Evolutionary conservation across 495 filamentous ascomycete genomes (phyloP).

Genomic region (Neurospora tetraspora): DNA sequence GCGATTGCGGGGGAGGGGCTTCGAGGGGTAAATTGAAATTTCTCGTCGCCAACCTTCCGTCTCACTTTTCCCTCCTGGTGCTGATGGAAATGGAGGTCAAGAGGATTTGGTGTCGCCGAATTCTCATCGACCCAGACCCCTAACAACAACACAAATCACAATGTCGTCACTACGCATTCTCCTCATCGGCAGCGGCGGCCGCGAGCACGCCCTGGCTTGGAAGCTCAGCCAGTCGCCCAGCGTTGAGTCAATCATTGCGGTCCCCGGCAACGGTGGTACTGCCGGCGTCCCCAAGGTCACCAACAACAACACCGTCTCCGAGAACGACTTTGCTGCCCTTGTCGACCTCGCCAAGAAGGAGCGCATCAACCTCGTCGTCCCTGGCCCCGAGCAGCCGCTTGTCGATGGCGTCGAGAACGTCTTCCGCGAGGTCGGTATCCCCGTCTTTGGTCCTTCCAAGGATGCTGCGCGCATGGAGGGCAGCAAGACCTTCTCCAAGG

Average conservation of each 20-base stretch:
- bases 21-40: slow-evolving; percentile 8
- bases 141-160: not conserved
- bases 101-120: not conserved
- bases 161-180: slow-evolving; percentile 49
- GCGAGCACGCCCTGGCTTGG: slow-evolving; percentile 94
- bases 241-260: slow-evolving; percentile 54
- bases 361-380: slow-evolving; percentile 73
- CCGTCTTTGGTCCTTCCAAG: slow-evolving; percentile 79
- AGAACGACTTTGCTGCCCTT: slow-evolving; percentile 67
- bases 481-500: slow-evolving; percentile 93
- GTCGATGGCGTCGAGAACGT: slow-evolving; percentile 81
- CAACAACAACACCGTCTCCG: slow-evolving; percentile 56
- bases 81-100: slow-evolving; percentile 2
- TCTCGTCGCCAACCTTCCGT: slow-evolving; percentile 15
- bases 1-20: slow-evolving; percentile 27
- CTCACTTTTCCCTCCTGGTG: slow-evolving; percentile 6
- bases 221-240: slow-evolving; percentile 73
- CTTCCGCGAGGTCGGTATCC: slow-evolving; percentile 70
- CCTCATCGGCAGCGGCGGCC: slow-evolving; percentile 83
- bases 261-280: slow-evolving; percentile 87
- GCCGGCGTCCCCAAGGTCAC: slow-evolving; percentile 57
- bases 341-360: slow-evolving; percentile 64
- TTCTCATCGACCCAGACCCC: slow-evolving; percentile 1
- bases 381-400: slow-evolving; percentile 88
- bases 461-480: slow-evolving; percentile 87